Evolutionary conservation across 495 filamentous ascomycete species (phyloP).

Genomic region (Aspergillus baeticus): DNA sequence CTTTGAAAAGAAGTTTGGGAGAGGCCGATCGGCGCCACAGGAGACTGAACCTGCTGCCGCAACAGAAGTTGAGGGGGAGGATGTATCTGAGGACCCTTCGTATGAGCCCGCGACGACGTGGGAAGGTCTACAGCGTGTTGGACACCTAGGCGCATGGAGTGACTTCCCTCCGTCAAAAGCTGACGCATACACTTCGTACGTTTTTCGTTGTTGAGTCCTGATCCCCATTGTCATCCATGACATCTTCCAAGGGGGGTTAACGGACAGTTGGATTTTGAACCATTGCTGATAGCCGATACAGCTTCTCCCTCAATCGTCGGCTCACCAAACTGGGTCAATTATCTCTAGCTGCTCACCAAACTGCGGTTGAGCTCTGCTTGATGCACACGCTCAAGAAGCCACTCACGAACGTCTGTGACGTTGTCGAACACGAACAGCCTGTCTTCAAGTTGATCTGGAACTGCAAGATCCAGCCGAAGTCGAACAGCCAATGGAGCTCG

Average conservation of each 20-base stretch:
- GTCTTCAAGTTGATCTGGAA: constrained; percentile 28
- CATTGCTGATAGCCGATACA: constrained; percentile 7
- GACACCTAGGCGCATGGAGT: constrained; percentile 49
- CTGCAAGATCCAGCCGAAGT: constrained; percentile 27
- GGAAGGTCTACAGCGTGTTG: constrained; percentile 58
- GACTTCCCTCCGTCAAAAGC: constrained; percentile 20
- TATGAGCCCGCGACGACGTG: constrained; percentile 60
- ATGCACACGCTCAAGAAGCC: constrained; percentile 37
- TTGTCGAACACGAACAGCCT: constrained; percentile 28
- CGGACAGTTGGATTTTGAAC: not conserved
- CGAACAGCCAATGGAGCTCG: constrained; percentile 24
- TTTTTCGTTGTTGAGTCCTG: not conserved
- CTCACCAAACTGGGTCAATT: constrained; percentile 22
- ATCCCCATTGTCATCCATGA: too few species aligned
- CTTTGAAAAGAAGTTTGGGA: constrained; percentile 28
- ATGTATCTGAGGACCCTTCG: constrained; percentile 11
- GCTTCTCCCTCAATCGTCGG: constrained; percentile 22
- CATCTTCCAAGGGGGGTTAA: too few species aligned
- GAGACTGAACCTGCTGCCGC: constrained; percentile 6
- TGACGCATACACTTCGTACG: constrained; percentile 31
- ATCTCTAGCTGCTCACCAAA: constrained; percentile 35
- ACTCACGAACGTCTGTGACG: constrained; percentile 26
- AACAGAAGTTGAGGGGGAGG: not conserved
- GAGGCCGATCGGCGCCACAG: constrained; percentile 19
- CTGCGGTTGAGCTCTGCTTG: constrained; percentile 48